Base-by-base conservation (phyloP, 164 flowering plant genomes). In the Macadamia integrifolia region DNA sequence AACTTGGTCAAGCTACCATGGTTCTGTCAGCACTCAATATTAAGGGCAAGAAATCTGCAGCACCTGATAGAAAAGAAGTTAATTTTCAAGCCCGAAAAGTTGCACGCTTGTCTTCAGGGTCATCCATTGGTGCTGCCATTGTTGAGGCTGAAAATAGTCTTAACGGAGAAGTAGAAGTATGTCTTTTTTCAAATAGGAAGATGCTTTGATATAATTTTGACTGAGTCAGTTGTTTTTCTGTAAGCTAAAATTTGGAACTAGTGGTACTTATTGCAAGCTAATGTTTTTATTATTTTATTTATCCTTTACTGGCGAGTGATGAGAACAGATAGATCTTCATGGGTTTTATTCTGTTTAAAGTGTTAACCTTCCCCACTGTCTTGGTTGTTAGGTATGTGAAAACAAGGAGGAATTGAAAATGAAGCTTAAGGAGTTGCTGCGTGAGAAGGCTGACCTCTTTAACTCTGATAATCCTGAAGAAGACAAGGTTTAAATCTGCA, bases 91-190 rank as follows among this genome's bases (percentile, higher is more conserved):
- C 85, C 29, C 75, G 46, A 52, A 94, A 94, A 77, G 85, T 76
- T 72, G 75, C 88, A 6, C 82, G 89, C 17, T 53, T 70, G 65
- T 80, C 89, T 76, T 75, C 88, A 28, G 88, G 84, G 65, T 83
- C 94, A 48, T 80, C 86, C 66, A 65, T 94, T 46, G 94, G 89
- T 80, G 99, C 98, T 76, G 98, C 99, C 43, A 86, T 94, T 86
- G 99, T 94, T 77, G 96, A 90, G 77, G 99, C 90, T 63, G 98
- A 94, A 76, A 78, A 81, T 56, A 66, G 67, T 78, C 91, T 92
- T 71, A 35, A 35, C 3, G 40, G 5, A 35, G 97, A 90, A 77
- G 63, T 56, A 48, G 93, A 89, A 18, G 98, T 90, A 87, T 75
- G 88, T 83, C 71, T 72, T 68, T 68, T 62, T 74, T 69, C 67